Evolutionary conservation across 495 filamentous ascomycete species (phyloP), one percentile per base, ranked within the genome.

Genomic region (Immersiella caudata): DNA sequence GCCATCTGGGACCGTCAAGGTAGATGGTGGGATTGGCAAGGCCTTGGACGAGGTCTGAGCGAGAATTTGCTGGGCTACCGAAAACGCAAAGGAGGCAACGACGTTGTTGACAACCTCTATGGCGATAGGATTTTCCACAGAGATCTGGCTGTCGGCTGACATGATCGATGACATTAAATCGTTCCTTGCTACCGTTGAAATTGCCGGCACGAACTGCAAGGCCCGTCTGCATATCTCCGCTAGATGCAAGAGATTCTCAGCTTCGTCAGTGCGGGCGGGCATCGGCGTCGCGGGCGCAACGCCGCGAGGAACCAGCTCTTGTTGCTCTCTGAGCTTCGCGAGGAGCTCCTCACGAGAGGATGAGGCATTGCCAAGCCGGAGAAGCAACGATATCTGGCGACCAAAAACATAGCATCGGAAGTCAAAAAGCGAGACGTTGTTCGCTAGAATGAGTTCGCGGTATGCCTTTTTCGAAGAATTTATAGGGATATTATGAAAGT

Each of bases 381-480:
- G 85, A 11, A 97, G 83, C 2, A 99, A 77, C 16, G 89, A 87
- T 71, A 96, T 85, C 73, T 99, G 95, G 26, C 95, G 86, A 24
- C 92, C 89, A 79, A 97, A 98, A 12, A 99, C 85, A 75, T 99
- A 99, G 68, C 89, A 93, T 66, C 91, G 86, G 77, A 99, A 98
- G 75, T 99, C 95, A 71, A 97, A 98, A 14, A 96, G 83, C n/a
- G 95, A 98, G 29, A 98, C 96, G 68, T 96, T 90, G 78, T 93
- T 98, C n/a, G 91, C 89, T 51, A 98, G 80, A 57, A 99, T 98
- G 68, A 96, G 86, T 64, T 96, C 93, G 50, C 96, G 88, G 74
- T 97, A 98, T 1, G 90, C 82, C 74, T 97, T 96, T 75, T 87
- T 91, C 50, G 79, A 82, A 2, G 91, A 84, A 71, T 87, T 88